phyloP scores from a whole-genome alignment of 2,329 filamentous ascomycete species.

The Aschersonia sp. region DNA sequence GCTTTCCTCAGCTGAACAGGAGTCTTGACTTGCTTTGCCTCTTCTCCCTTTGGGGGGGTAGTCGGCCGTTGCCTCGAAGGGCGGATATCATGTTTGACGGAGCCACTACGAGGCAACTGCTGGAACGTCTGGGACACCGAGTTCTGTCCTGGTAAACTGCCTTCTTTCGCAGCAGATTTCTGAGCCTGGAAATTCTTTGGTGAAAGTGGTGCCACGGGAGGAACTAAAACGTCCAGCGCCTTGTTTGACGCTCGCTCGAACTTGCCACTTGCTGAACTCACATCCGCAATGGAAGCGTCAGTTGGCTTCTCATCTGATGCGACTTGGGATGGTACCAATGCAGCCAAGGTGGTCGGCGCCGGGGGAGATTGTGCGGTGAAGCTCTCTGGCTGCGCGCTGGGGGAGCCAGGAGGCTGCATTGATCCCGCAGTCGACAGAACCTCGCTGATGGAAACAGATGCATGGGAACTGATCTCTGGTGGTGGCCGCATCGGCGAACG shows the following conservation, averaged over 20 bases:
- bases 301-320: too few relatives aligned
- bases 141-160: neutral
- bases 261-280: neutral
- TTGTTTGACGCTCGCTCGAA: neutral
- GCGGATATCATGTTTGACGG: slow-evolving; percentile 15
- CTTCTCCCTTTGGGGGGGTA: slow-evolving; percentile 7
- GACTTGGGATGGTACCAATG: too few relatives aligned
- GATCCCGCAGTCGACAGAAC: neutral
- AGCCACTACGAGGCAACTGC: slow-evolving; percentile 15
- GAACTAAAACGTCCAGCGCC: slow-evolving; percentile 4
- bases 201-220: slow-evolving; percentile 3
- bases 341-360: too few relatives aligned
- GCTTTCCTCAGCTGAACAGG: slow-evolving; percentile 29
- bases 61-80: slow-evolving; percentile 15
- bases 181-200: neutral
- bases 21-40: slow-evolving; percentile 13
- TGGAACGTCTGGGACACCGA: slow-evolving; percentile 6
- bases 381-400: too few relatives aligned
- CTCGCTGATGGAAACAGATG: neutral
- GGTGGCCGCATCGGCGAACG: neutral
- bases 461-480: neutral
- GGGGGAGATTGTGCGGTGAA: too few relatives aligned
- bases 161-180: neutral
- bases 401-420: neutral
- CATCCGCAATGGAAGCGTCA: too few relatives aligned